phyloP scores from a whole-genome alignment of 768 basidiomycete species.

The Suillus clintonianus region DNA sequence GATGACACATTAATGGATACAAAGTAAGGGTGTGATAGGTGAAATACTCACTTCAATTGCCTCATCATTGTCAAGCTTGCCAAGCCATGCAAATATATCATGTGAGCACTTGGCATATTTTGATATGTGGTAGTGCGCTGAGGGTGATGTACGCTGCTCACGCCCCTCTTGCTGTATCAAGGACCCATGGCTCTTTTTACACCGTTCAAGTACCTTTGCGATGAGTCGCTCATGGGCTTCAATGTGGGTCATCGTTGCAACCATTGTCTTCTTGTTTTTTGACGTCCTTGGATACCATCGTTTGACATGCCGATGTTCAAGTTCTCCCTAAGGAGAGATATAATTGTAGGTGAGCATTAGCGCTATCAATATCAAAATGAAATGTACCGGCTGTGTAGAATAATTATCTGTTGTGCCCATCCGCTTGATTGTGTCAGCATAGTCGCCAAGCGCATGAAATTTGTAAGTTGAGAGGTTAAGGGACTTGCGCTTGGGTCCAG shows the following conservation, averaged over 20 bases:
- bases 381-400: conserved; percentile 32
- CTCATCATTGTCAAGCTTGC: not conserved
- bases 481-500: conserved; percentile 2
- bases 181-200: not conserved
- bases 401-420: conserved; percentile 39
- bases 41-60: conserved; percentile 15
- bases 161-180: not conserved
- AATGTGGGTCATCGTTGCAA: conserved; percentile 23
- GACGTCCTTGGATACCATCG: conserved; percentile 36
- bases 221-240: conserved; percentile 17
- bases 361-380: too few relatives aligned
- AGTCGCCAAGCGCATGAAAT: conserved; percentile 14
- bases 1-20: too few relatives aligned
- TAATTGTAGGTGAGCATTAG: too few relatives aligned
- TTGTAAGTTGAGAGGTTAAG: conserved; percentile 14
- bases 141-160: not conserved
- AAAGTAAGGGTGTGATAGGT: not conserved
- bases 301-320: conserved; percentile 38
- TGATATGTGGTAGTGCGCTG: not conserved
- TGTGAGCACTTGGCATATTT: not conserved
- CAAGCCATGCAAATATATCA: not conserved
- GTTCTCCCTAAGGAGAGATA: conserved; percentile 33
- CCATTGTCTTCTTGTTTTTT: conserved; percentile 29
- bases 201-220: conserved; percentile 18
- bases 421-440: not conserved